phyloP scores from a whole-genome alignment of 2,329 filamentous ascomycete genomes.

The Aureobasidium uvarum region DNA sequence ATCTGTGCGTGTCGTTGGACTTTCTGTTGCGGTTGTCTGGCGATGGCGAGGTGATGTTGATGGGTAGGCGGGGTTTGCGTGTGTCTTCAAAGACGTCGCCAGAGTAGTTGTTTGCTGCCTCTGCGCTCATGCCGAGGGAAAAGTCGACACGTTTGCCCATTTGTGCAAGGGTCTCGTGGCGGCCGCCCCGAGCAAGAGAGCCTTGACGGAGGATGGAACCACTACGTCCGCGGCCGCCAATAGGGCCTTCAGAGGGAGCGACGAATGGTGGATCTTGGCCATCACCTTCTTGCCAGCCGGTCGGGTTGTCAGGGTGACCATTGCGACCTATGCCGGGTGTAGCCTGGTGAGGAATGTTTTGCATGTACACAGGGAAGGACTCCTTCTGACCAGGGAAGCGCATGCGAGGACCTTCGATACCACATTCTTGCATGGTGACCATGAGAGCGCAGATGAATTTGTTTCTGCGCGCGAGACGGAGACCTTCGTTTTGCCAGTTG shows the following conservation, averaged over 20 bases:
- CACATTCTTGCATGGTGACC: constrained; percentile 76
- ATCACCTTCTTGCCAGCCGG: constrained; percentile 38
- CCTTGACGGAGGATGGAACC: constrained; percentile 27
- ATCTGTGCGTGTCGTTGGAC: constrained; percentile 30
- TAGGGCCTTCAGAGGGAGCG: constrained; percentile 34
- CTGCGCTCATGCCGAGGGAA: constrained; percentile 63
- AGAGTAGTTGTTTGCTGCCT: constrained; percentile 58
- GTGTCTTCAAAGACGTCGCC: constrained; percentile 64
- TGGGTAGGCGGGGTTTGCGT: constrained; percentile 43
- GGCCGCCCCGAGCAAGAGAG: constrained; percentile 11
- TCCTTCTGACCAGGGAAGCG: constrained; percentile 67
- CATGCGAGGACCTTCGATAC: constrained; percentile 79
- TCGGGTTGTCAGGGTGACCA: constrained; percentile 48
- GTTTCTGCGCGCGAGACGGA: constrained; percentile 86
- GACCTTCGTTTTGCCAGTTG: constrained; percentile 91
- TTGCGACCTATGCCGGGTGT: constrained; percentile 45
- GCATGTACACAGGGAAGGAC: constrained; percentile 65
- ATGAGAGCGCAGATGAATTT: constrained; percentile 92
- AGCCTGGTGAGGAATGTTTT: constrained; percentile 50
- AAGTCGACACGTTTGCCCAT: constrained; percentile 67
- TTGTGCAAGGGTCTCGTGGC: constrained; percentile 53
- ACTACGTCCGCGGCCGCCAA: constrained; percentile 24
- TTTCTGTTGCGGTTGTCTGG: constrained; percentile 31
- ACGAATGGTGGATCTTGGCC: constrained; percentile 47
- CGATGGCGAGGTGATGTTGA: constrained; percentile 41